Conservation (phyloP, 2,329 filamentous ascomycete genomes). For the Fusarium nisikadoi region DNA sequence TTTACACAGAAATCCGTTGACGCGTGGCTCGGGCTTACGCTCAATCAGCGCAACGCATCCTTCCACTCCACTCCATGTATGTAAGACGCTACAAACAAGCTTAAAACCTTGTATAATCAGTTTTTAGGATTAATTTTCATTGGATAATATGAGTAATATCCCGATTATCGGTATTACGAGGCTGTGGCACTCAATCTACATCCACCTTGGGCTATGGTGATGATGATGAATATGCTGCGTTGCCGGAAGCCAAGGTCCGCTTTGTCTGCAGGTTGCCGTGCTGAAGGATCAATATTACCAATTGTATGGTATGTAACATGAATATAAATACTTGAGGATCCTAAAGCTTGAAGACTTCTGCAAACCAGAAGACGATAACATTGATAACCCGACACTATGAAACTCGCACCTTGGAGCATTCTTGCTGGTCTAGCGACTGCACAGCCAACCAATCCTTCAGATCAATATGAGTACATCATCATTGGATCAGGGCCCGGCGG, state of each 20-base stretch:
- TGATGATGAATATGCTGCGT: background rate
- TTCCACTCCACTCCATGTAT: background rate
- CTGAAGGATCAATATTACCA: background rate
- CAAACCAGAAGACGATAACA: background rate
- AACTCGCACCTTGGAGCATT: background rate
- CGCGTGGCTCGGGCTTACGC: background rate
- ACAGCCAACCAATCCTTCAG: background rate
- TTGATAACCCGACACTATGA: background rate
- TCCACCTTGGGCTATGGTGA: background rate
- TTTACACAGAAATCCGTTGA: slow-evolving; percentile 9
- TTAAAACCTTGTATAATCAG: background rate
- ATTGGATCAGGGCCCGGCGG: slow-evolving; percentile 67
- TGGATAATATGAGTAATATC: background rate
- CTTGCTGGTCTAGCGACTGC: background rate
- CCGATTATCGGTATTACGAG: background rate
- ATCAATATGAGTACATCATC: slow-evolving; percentile 66
- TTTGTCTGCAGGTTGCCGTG: accelerated
- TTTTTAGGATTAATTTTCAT: accelerated
- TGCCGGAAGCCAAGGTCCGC: background rate
- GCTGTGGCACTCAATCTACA: background rate
- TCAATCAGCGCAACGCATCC: background rate
- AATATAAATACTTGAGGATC: background rate
- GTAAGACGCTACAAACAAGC: background rate
- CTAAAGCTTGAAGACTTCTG: accelerated
- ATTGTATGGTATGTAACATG: accelerated